Percentiles rank a stretch among this genome's conserved stretches.
These are phyloP conservation scores for Suillus bovinus DNA, from an alignment of 768 basidiomycete species.

Conservation along the genomic window DNA sequence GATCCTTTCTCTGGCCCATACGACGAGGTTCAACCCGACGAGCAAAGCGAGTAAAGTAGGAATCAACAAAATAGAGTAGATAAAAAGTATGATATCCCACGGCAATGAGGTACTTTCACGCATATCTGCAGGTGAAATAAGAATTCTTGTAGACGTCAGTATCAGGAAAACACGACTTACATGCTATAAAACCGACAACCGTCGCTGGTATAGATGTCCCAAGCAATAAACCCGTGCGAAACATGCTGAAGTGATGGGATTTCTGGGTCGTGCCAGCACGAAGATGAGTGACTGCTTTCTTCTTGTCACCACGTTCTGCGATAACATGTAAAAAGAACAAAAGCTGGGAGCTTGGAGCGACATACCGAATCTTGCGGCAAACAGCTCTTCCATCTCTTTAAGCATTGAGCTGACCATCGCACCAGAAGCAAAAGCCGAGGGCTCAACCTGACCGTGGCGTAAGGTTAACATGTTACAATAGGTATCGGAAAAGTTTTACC, in stretches of 20 bases:
- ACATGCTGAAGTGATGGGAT: constrained; percentile 70
- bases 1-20: constrained; percentile 75
- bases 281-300: constrained; percentile 69
- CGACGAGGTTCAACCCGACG: constrained; percentile 80
- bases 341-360: constrained; percentile 9
- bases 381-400: constrained; percentile 74
- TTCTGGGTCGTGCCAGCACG: constrained; percentile 51
- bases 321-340: background rate
- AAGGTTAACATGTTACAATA: background rate
- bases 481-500: constrained; percentile 35
- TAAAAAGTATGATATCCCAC: constrained; percentile 72
- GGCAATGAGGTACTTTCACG: constrained; percentile 54
- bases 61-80: constrained; percentile 75
- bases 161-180: constrained; percentile 40
- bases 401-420: constrained; percentile 64
- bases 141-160: background rate
- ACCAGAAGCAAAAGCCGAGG: constrained; percentile 66
- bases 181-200: constrained; percentile 58
- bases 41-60: constrained; percentile 76
- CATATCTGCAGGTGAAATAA: constrained; percentile 44
- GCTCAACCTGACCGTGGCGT: constrained; percentile 53
- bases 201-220: constrained; percentile 75
- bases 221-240: constrained; percentile 70
- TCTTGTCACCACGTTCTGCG: constrained; percentile 69
- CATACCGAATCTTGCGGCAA: constrained; percentile 76